Conservation (phyloP, 208 protist species). For the Angomonas ambiguus region DNA sequence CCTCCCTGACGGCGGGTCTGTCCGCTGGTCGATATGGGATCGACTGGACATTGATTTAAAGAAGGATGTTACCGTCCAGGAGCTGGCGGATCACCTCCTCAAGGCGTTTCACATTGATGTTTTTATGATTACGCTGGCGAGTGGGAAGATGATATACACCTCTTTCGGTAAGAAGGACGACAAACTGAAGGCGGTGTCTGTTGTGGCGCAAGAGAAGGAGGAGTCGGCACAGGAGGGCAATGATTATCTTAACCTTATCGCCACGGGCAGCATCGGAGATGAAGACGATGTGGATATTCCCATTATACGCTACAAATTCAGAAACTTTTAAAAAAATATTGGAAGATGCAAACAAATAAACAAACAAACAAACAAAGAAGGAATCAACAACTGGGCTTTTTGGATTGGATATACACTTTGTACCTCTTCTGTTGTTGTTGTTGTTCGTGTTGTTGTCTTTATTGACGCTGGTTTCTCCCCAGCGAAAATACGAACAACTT, state of each 20-base stretch:
- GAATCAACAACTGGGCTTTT: not conserved
- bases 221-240: slow-evolving; percentile 48
- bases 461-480: too few species aligned
- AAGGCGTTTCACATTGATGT: slow-evolving; percentile 88
- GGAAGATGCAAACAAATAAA: too few species aligned
- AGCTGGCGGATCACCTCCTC: slow-evolving; percentile 90
- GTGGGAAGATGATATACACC: slow-evolving; percentile 83
- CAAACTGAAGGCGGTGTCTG: slow-evolving; percentile 54
- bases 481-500: too few species aligned
- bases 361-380: not conserved
- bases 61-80: slow-evolving; percentile 89
- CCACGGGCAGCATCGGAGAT: slow-evolving; percentile 70
- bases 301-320: slow-evolving; percentile 70
- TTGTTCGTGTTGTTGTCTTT: too few species aligned
- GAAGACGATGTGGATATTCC: slow-evolving; percentile 81
- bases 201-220: slow-evolving; percentile 50
- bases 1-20: slow-evolving; percentile 38
- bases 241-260: slow-evolving; percentile 69
- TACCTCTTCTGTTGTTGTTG: not conserved
- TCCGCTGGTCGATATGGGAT: slow-evolving; percentile 96
- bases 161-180: slow-evolving; percentile 78
- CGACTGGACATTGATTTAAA: slow-evolving; percentile 94
- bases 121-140: slow-evolving; percentile 88
- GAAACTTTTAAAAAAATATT: slow-evolving; percentile 35
- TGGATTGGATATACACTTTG: not conserved